Evolutionary conservation across 2,329 filamentous ascomycete species (phyloP).

Genomic region (Dactylellina cionopaga): DNA sequence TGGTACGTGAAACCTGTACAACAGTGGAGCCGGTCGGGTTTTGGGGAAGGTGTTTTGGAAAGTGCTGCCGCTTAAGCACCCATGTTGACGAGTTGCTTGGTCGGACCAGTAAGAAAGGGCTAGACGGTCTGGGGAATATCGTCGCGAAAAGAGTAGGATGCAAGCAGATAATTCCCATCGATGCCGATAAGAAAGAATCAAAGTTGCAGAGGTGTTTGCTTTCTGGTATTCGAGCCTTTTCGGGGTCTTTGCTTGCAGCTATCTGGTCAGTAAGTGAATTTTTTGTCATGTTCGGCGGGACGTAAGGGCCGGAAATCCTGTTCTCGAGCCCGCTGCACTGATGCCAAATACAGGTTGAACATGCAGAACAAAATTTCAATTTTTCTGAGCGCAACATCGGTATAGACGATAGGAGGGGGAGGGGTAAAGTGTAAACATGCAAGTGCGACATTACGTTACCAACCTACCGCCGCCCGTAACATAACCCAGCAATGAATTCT

Average conservation of each 20-base stretch:
- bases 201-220: neutral
- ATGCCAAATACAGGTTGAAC: slow-evolving; percentile 18
- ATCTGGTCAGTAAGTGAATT: too few relatives aligned
- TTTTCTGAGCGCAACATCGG: slow-evolving; percentile 17
- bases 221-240: slow-evolving; percentile 23
- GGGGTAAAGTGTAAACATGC: too few relatives aligned
- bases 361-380: slow-evolving; percentile 4
- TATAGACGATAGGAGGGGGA: slow-evolving; percentile 4
- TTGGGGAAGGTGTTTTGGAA: slow-evolving; percentile 43
- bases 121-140: slow-evolving; percentile 40
- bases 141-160: slow-evolving; percentile 30
- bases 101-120: slow-evolving; percentile 35
- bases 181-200: neutral
- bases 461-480: slow-evolving; percentile 15
- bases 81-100: slow-evolving; percentile 13
- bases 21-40: slow-evolving; percentile 29
- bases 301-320: slow-evolving; percentile 12
- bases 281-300: too few relatives aligned
- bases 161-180: slow-evolving; percentile 1
- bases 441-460: too few relatives aligned
- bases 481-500: too few relatives aligned
- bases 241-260: slow-evolving; percentile 1
- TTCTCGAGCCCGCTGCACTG: slow-evolving; percentile 9
- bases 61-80: slow-evolving; percentile 39
- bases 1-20: slow-evolving; percentile 46